phyloP scores from a whole-genome alignment of 345 rosid species.

The Euphorbia lathyris region DNA sequence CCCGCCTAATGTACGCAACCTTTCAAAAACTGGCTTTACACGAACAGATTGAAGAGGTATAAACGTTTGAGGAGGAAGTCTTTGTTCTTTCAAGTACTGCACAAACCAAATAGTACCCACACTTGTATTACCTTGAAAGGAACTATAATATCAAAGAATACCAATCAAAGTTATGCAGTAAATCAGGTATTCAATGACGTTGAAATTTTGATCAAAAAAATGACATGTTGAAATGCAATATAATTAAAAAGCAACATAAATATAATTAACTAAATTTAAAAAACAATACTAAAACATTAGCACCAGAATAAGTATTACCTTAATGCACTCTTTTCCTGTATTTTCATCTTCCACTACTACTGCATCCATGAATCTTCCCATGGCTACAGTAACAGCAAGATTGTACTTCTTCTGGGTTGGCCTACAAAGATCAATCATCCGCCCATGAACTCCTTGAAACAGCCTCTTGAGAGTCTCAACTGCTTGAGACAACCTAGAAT shows the following conservation, averaged over 20 bases:
- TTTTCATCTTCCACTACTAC: conserved; percentile 95
- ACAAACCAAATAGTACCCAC: conserved; percentile 23
- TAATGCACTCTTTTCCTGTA: conserved; percentile 96
- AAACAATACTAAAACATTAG: conserved; percentile 12
- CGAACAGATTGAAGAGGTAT: conserved; percentile 94
- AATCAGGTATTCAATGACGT: neutral
- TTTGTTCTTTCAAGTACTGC: conserved; percentile 95
- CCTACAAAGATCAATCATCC: conserved; percentile 93
- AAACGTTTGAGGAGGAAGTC: conserved; percentile 99
- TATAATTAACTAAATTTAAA: neutral
- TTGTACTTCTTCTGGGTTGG: conserved; percentile 90
- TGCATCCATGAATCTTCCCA: conserved; percentile 99
- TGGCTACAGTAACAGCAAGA: conserved; percentile 96
- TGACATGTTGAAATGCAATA: neutral
- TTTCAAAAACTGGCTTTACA: conserved; percentile 79
- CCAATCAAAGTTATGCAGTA: neutral
- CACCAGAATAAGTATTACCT: conserved; percentile 45
- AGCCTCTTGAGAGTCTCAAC: conserved; percentile 89
- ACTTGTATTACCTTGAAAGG: conserved; percentile 11
- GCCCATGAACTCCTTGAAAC: conserved; percentile 95
- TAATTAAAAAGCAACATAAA: neutral
- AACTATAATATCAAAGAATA: neutral
- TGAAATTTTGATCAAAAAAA: no score
- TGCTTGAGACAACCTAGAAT: conserved; percentile 80
- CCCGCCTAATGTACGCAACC: conserved; percentile 78